Evolutionary conservation across 2,329 filamentous ascomycete species (phyloP), one percentile per base, ranked within the genome.

Genomic region (Hymenoscyphus albidus): DNA sequence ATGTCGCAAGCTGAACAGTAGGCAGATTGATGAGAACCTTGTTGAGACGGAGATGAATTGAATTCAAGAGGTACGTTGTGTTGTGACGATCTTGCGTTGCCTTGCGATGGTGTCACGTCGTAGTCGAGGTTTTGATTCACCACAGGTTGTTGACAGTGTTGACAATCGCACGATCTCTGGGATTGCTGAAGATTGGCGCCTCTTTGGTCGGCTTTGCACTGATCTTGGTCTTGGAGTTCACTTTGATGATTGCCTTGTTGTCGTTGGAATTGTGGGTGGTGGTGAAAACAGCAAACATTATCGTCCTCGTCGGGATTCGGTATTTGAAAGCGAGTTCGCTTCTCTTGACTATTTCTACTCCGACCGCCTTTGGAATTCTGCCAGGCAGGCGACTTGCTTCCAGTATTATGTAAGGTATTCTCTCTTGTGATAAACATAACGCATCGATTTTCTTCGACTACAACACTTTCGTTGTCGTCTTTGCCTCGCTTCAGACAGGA

Each of bases 351-450:
- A 12, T 13, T 9, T 40, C 5, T 14, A 61, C 9, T 22, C 31
- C 54, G 40, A 16, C 35, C 44, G 44, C 14, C 31, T 38, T 51
- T 35, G 22, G 59, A 38, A 35, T 61, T 16, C 18, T 44, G 58
- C 5, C 16, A 9, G 2, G 27, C 58, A 27, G 39, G 9, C 32
- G n/a, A 18, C 18, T 40, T 60, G 27, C n/a, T 38, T 22, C 44
- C 48, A 40, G 40, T 39, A 35, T 62, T 62, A 16, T 31, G 54
- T 10, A 62, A 35, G 16, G 60, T 62, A 38, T 62, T 62, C 9
- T 62, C 60, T 57, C 38, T 62, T 14, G 60, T 62, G 12, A 57
- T 55, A 7, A 48, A 55, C 22, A 56, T 48, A 14, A 62, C 10
- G 18, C 60, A 62, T 3, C 51, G 31, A 14, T 27, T 39, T n/a